Evolutionary conservation across 768 basidiomycete genomes (phyloP).

Genomic region (Kwoniella sp.): DNA sequence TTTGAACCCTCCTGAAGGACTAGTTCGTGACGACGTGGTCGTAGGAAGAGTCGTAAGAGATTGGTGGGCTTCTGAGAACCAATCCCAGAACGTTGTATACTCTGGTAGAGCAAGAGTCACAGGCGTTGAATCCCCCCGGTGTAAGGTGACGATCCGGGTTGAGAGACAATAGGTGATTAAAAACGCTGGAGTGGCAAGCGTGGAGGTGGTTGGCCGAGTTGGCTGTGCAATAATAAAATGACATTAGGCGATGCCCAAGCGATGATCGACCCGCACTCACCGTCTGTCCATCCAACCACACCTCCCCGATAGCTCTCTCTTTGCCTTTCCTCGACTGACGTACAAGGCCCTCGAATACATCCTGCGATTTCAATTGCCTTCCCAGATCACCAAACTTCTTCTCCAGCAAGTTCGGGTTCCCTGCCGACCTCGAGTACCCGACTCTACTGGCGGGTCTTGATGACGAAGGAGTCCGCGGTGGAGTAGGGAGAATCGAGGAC

Average conservation of each 20-base stretch:
- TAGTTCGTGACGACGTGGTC: neutral
- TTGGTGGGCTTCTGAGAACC: conserved; percentile 32
- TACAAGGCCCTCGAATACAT: conserved; percentile 43
- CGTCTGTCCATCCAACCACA: conserved; percentile 55
- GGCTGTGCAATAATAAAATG: no score
- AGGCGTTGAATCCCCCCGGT: conserved; percentile 14
- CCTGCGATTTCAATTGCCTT: conserved; percentile 26
- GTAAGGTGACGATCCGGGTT: conserved; percentile 39
- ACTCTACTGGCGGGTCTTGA: conserved; percentile 7
- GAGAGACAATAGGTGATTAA: conserved; percentile 48
- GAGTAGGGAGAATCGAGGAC: conserved; percentile 29
- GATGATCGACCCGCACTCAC: conserved; percentile 30
- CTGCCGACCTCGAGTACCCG: neutral
- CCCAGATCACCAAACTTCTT: conserved; percentile 33
- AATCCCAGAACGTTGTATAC: conserved; percentile 51
- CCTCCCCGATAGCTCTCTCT: conserved; percentile 42
- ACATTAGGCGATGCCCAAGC: no score
- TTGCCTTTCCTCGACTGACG: conserved; percentile 33
- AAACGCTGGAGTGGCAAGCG: conserved; percentile 47
- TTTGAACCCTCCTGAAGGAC: conserved; percentile 30
- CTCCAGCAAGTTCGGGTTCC: conserved; percentile 25
- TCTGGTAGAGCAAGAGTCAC: conserved; percentile 12
- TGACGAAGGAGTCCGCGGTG: conserved; percentile 31
- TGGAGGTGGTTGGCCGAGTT: conserved; percentile 44
- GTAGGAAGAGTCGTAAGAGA: conserved; percentile 1